phyloP scores from a whole-genome alignment of 345 rosid species.

The Trapa incisa region DNA sequence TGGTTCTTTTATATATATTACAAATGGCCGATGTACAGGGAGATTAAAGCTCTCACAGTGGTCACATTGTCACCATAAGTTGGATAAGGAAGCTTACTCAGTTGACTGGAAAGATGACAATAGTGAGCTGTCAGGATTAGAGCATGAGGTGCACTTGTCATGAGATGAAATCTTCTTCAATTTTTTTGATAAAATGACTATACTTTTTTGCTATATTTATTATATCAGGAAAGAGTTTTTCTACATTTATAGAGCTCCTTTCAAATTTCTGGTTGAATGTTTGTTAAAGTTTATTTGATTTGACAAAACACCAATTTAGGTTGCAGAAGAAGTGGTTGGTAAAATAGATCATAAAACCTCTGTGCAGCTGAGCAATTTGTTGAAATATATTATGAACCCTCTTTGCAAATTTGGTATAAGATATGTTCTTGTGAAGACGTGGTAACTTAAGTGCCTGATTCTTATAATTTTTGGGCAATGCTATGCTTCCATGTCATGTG shows the following conservation, averaged over 20 bases:
- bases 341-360: too few relatives aligned
- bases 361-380: neutral
- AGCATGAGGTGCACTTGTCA: conserved; percentile 31
- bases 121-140: conserved; percentile 23
- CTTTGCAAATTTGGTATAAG: neutral
- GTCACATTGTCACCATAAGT: conserved; percentile 22
- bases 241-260: neutral
- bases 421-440: neutral
- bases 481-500: neutral
- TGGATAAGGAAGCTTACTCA: conserved; percentile 31
- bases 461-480: neutral
- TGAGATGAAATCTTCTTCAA: neutral
- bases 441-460: neutral
- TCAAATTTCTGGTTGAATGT: neutral
- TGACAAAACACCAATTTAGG: neutral
- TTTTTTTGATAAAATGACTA: too few relatives aligned
- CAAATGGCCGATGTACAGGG: conserved; percentile 11
- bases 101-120: conserved; percentile 18
- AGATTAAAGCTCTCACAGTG: conserved; percentile 28
- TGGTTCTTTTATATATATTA: neutral
- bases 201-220: neutral
- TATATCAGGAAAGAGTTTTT: neutral
- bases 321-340: neutral
- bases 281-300: neutral
- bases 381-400: neutral